Evolutionary conservation across 1,284 basidiomycete species (phyloP).

Genomic region (Apiotrichum domesticum): DNA sequence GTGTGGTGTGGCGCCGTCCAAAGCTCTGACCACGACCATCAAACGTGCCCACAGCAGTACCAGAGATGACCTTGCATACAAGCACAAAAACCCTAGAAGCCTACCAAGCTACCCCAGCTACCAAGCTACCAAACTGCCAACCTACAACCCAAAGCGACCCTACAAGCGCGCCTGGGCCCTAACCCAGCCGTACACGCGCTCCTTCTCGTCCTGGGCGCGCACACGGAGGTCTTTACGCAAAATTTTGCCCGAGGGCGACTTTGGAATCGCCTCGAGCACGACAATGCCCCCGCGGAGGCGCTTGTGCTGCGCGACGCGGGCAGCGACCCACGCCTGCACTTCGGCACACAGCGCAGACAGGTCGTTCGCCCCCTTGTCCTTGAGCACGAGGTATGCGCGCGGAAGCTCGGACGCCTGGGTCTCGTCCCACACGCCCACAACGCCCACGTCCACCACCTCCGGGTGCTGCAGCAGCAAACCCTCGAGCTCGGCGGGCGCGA

Average conservation of each 20-base stretch:
- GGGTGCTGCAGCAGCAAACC: conserved; percentile 64
- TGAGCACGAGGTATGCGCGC: neutral
- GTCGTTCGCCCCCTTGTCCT: neutral
- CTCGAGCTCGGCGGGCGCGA: conserved; percentile 80
- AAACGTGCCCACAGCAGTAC: too few relatives aligned
- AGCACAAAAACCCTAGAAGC: too few relatives aligned
- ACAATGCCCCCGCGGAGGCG: conserved; percentile 50
- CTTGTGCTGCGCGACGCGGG: conserved; percentile 52
- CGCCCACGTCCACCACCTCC: conserved; percentile 62
- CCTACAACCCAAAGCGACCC: neutral
- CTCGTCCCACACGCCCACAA: conserved; percentile 60
- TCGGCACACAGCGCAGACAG: neutral
- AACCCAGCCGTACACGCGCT: neutral
- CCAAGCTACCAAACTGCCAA: too few relatives aligned
- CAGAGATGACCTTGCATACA: too few relatives aligned
- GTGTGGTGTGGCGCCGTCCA: too few relatives aligned
- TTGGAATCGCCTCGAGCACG: conserved; percentile 50
- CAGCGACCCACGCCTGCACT: conserved; percentile 54
- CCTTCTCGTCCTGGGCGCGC: conserved; percentile 4
- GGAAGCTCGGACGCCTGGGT: conserved; percentile 54
- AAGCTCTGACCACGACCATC: too few relatives aligned
- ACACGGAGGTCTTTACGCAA: conserved; percentile 27
- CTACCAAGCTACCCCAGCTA: too few relatives aligned
- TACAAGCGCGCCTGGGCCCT: neutral
- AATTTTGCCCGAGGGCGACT: conserved; percentile 45